Evolutionary conservation across 768 basidiomycete species (phyloP).

Genomic region (Boletus rufocinnamomeus): DNA sequence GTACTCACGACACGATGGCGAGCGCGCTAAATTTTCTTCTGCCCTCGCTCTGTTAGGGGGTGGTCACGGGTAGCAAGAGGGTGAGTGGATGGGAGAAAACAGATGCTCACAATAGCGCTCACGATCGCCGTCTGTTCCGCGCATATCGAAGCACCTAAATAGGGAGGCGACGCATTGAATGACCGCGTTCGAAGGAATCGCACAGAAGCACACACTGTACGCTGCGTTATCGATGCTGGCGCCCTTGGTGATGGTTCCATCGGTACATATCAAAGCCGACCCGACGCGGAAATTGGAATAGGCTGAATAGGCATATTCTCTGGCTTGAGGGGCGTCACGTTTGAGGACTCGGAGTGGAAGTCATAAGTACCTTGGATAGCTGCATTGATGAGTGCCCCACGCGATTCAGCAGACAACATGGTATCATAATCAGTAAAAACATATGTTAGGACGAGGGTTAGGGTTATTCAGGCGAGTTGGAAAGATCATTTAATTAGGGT

Average conservation of each 20-base stretch:
- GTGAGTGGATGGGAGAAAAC: background rate
- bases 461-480: too few relatives aligned
- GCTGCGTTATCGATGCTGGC: constrained; percentile 93
- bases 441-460: too few relatives aligned
- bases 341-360: background rate
- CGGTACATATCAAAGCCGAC: constrained; percentile 71
- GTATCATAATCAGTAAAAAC: too few relatives aligned
- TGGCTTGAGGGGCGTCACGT: constrained; percentile 44
- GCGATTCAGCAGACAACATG: constrained; percentile 41
- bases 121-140: constrained; percentile 91
- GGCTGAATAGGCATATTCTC: constrained; percentile 69
- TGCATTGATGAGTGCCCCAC: constrained; percentile 52
- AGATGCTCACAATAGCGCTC: constrained; percentile 74
- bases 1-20: constrained; percentile 71
- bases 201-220: constrained; percentile 58
- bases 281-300: constrained; percentile 94
- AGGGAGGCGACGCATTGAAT: background rate
- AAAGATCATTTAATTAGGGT: too few relatives aligned
- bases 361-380: constrained; percentile 55
- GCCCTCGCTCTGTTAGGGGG: constrained; percentile 69
- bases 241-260: constrained; percentile 76
- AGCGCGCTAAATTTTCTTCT: constrained; percentile 66
- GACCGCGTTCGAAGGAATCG: background rate
- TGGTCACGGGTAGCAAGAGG: background rate
- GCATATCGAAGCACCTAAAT: constrained; percentile 81